Conservation (phyloP, 2,329 filamentous ascomycete species). For the Fusarium metavorans region DNA sequence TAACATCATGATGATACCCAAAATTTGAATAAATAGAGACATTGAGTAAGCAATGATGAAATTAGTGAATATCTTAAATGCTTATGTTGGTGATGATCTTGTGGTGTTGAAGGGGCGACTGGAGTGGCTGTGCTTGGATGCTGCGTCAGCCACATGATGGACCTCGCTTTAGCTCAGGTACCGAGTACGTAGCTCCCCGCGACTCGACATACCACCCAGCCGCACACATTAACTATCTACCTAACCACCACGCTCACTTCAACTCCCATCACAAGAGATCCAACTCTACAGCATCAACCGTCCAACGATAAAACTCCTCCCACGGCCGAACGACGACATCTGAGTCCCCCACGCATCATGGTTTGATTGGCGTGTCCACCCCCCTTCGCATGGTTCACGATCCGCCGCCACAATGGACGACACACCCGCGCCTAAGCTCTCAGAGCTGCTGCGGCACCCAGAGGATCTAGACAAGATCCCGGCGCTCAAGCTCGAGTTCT, state of each 20-base stretch:
- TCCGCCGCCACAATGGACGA: conserved; percentile 57
- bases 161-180: conserved; percentile 16
- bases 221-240: conserved; percentile 1
- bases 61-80: neutral
- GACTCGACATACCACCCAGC: conserved; percentile 19
- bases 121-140: conserved; percentile 33
- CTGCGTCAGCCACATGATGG: conserved; percentile 32
- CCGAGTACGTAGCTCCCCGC: conserved; percentile 31
- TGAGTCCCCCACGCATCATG: conserved; percentile 35
- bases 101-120: conserved; percentile 2
- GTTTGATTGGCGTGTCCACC: conserved; percentile 41
- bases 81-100: neutral
- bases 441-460: conserved; percentile 92
- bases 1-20: conserved; percentile 1
- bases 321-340: neutral
- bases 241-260: conserved; percentile 16
- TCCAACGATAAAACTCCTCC: neutral
- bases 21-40: neutral
- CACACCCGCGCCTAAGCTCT: conserved; percentile 81
- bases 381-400: conserved; percentile 38
- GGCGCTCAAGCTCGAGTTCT: conserved; percentile 90
- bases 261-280: neutral
- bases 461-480: conserved; percentile 98
- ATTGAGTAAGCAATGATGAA: neutral
- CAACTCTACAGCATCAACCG: neutral